Evolutionary conservation across 208 protist species (phyloP).

Genomic region (Vickermania spadyakhi): DNA sequence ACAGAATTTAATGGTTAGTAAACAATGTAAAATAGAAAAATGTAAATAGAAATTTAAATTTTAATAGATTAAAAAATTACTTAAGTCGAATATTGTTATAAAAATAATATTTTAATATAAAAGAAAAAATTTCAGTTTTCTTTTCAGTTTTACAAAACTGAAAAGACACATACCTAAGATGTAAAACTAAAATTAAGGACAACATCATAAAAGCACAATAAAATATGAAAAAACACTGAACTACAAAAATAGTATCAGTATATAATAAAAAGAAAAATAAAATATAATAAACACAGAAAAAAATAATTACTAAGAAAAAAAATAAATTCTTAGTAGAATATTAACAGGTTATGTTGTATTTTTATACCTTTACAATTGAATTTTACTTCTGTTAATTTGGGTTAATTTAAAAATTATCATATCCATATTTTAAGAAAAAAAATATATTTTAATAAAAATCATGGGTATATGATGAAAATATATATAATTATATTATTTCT

Average conservation of each 20-base stretch:
- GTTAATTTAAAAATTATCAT: slow-evolving; percentile 4
- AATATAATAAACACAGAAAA: slow-evolving; percentile 1
- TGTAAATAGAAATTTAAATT: no score
- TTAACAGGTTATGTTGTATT: not conserved
- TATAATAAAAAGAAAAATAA: slow-evolving; percentile 10
- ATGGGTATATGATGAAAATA: not conserved
- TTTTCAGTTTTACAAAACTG: no score
- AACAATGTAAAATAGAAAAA: no score
- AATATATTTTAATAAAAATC: slow-evolving; percentile 1
- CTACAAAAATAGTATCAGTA: not conserved
- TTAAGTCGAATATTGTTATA: not conserved
- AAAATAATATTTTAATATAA: no score
- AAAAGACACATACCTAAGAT: not conserved
- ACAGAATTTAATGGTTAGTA: no score
- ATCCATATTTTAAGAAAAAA: slow-evolving; percentile 4
- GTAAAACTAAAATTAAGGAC: no score
- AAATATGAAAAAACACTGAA: not conserved
- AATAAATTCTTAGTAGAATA: slow-evolving; percentile 1
- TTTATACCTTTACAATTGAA: not conserved
- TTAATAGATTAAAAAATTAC: not conserved
- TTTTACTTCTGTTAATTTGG: not conserved
- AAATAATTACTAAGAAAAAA: not conserved
- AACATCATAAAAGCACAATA: not conserved
- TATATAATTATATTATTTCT: not conserved
- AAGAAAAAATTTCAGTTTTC: no score